Base-by-base conservation (phyloP, 441 rosid genomes). In the Flueggea neowawraea region DNA sequence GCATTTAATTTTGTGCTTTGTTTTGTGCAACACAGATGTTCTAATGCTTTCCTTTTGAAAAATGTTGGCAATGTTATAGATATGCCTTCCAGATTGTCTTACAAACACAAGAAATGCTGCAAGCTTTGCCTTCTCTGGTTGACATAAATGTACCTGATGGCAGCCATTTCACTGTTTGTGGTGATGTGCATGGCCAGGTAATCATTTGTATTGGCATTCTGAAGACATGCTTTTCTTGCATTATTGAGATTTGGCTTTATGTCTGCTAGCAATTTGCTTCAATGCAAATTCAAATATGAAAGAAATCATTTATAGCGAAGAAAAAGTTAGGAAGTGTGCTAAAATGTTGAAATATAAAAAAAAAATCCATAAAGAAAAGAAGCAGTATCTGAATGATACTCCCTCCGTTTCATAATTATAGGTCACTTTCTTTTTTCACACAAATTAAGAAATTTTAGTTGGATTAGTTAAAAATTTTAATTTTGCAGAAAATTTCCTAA, bases 161-260 rank as follows among this genome's bases (percentile, higher is more conserved):
- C 63, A 84, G 78, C 44, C 91, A 81, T 77, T 84, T 91, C 67
- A 91, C 96, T 0, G 96, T 95, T 60, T 95, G 99, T 61, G 99
- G 99, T 79, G 99, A 95, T 72, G 96, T 95, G 54, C 99, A 95
- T 73, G 99, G 99, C 70, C 98, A 95, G 98, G 99, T 95, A 82
- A 80, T 73, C 55, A 16, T 31, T 16, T 28, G 14, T 6, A 14
- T n/a, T 8, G 55, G 12, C 5, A 47, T 14, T 47, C 14, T 32
- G 57, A 54, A n/a, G 55, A 52, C 16, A 14, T 53, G 12, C 60
- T 55, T 45, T 65, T 68, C 16, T 15, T 55, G 31, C 31, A 53
- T 58, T 31, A n/a, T 49, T 56, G 57, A 39, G 8, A 47, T 47
- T 69, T 65, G 17, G 51, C 51, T 52, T 61, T 39, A n/a, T 17